These are phyloP conservation scores for Emmonsiellopsis sp. DNA, from an alignment of 2,329 filamentous ascomycete species.

Conservation along the genomic window DNA sequence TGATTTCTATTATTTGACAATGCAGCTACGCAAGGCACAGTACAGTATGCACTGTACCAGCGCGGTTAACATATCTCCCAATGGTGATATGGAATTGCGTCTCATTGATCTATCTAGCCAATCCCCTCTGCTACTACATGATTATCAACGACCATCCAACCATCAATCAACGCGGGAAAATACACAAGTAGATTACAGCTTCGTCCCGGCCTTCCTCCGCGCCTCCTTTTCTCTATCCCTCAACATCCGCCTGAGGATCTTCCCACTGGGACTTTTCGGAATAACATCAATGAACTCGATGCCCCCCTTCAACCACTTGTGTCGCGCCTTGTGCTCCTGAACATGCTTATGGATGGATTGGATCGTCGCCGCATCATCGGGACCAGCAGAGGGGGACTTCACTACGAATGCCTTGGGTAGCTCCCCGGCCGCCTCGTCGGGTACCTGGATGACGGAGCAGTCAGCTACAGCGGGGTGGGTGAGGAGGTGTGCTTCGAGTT, in stretches of 20 bases:
- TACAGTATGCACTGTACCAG: too few relatives aligned
- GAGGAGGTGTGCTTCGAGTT: slow-evolving; percentile 71
- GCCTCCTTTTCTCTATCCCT: slow-evolving; percentile 65
- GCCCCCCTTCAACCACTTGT: slow-evolving; percentile 55
- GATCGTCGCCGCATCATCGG: slow-evolving; percentile 43
- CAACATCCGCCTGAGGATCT: slow-evolving; percentile 55
- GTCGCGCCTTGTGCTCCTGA: slow-evolving; percentile 50
- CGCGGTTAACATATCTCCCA: too few relatives aligned
- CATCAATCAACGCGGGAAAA: neutral
- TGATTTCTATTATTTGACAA: too few relatives aligned
- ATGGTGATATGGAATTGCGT: too few relatives aligned
- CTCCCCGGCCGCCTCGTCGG: slow-evolving; percentile 52
- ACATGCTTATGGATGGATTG: slow-evolving; percentile 49
- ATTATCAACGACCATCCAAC: neutral
- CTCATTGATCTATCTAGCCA: neutral
- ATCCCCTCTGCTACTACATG: neutral
- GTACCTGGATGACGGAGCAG: slow-evolving; percentile 67
- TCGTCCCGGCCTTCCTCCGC: slow-evolving; percentile 54
- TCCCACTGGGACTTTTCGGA: slow-evolving; percentile 54
- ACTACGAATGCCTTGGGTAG: slow-evolving; percentile 56
- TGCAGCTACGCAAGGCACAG: too few relatives aligned
- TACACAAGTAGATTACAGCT: slow-evolving; percentile 42
- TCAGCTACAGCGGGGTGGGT: slow-evolving; percentile 67
- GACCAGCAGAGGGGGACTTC: slow-evolving; percentile 43
- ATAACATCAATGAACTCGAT: slow-evolving; percentile 48